Evolutionary conservation across 1,139 yeast species (phyloP).

Genomic region (Blastobotrys illinoisensis): DNA sequence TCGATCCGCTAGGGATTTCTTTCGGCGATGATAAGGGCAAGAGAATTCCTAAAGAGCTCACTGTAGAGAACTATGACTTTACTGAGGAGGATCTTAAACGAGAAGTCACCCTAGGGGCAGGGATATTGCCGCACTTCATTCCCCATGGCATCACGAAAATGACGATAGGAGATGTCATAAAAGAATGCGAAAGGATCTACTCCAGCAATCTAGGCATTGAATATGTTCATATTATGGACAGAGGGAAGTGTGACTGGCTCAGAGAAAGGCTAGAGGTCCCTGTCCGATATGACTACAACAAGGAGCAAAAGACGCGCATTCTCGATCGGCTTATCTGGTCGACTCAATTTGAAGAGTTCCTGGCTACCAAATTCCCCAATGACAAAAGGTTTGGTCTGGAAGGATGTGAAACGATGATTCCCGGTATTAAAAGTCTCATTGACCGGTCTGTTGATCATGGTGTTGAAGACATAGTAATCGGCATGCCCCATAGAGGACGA

Average conservation of each 20-base stretch:
- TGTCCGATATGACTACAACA: constrained; percentile 66
- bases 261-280: constrained; percentile 94
- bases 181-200: constrained; percentile 71
- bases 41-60: constrained; percentile 66
- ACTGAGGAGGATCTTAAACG: constrained; percentile 74
- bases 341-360: constrained; percentile 81
- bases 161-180: constrained; percentile 68
- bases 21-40: constrained; percentile 55
- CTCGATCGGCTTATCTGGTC: constrained; percentile 94
- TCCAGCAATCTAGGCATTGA: constrained; percentile 86
- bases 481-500: constrained; percentile 99
- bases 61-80: constrained; percentile 83
- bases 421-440: constrained; percentile 90
- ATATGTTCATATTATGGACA: constrained; percentile 90
- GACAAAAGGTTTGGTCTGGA: constrained; percentile 96
- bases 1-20: constrained; percentile 85
- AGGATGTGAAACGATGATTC: constrained; percentile 92
- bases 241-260: constrained; percentile 93
- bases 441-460: constrained; percentile 89
- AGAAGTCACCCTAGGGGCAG: constrained; percentile 87
- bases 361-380: constrained; percentile 89
- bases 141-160: constrained; percentile 53
- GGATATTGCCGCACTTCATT: constrained; percentile 79
- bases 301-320: constrained; percentile 89
- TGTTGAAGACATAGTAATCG: constrained; percentile 87